These are phyloP conservation scores for Hamamelis virginiana DNA, from an alignment of 164 flowering plant genomes.

Conservation along the genomic window DNA sequence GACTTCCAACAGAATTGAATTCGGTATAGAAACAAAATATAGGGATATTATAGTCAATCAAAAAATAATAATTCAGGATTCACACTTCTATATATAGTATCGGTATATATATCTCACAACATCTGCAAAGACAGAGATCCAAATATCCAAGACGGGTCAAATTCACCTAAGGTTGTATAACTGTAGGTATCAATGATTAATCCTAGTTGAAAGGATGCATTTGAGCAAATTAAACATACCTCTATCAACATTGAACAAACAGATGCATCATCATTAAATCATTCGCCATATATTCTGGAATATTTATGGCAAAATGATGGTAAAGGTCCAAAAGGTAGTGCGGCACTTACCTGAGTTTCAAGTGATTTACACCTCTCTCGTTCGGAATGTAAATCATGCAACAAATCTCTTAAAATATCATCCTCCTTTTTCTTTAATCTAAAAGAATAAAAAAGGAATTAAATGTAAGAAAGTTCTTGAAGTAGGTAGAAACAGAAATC, in stretches of 20 bases:
- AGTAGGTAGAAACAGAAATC: not conserved
- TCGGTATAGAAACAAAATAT: too few species aligned
- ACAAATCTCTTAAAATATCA: slow-evolving; percentile 19
- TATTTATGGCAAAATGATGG: not conserved
- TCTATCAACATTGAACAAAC: too few species aligned
- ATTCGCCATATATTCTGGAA: not conserved
- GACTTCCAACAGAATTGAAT: not conserved
- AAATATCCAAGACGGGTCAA: too few species aligned
- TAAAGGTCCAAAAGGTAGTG: not conserved
- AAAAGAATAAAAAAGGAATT: slow-evolving; percentile 4
- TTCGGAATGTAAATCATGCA: slow-evolving; percentile 41
- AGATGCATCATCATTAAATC: not conserved
- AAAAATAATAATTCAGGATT: too few species aligned
- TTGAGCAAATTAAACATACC: too few species aligned
- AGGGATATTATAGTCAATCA: too few species aligned
- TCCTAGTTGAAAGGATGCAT: too few species aligned
- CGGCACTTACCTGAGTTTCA: slow-evolving; percentile 47
- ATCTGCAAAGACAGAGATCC: too few species aligned
- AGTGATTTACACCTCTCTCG: slow-evolving; percentile 47
- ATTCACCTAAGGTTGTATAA: too few species aligned
- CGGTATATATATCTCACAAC: too few species aligned
- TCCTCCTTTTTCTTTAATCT: slow-evolving; percentile 53
- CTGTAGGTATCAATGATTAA: too few species aligned
- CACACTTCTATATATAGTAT: too few species aligned
- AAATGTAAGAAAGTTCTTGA: not conserved